A percentile compares a stretch with the other conserved stretches of the same genome.
phyloP scores from a whole-genome alignment of 257 asterid species.

The Solanum phureja region DNA sequence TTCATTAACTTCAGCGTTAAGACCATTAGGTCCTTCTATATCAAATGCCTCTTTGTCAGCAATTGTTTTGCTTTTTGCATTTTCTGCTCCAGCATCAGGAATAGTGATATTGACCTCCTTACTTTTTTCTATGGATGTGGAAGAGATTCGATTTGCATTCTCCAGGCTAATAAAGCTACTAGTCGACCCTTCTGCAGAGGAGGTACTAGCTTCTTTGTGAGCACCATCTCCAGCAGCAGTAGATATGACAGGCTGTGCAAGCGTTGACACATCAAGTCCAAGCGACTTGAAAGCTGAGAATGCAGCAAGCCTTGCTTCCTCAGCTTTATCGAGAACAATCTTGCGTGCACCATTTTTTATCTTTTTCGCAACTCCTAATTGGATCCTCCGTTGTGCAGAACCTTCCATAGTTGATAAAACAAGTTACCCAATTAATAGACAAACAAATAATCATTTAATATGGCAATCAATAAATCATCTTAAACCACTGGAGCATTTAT shows the following conservation, averaged over 20 bases:
- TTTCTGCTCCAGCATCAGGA: conserved; percentile 20
- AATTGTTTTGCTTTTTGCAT: conserved; percentile 16
- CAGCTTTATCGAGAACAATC: conserved; percentile 94
- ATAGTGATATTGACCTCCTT: conserved; percentile 11
- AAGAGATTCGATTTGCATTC: conserved; percentile 17
- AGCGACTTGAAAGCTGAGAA: conserved; percentile 88
- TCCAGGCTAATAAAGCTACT: conserved; percentile 38
- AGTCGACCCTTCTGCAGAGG: conserved; percentile 66
- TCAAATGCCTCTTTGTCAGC: conserved; percentile 21
- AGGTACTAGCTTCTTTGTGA: conserved; percentile 32
- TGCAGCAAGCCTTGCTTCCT: conserved; percentile 94
- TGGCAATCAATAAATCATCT: not conserved
- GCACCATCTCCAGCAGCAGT: conserved; percentile 28
- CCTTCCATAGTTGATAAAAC: conserved; percentile 26
- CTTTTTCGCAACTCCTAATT: conserved; percentile 82
- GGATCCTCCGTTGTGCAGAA: conserved; percentile 57
- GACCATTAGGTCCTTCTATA: conserved; percentile 25
- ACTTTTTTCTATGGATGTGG: conserved; percentile 6
- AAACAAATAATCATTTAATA: not conserved
- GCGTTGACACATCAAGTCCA: conserved; percentile 63
- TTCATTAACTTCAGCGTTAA: conserved; percentile 6
- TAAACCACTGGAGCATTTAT: not conserved
- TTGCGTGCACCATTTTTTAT: conserved; percentile 90
- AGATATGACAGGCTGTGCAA: conserved; percentile 45
- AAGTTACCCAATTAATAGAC: not conserved